These are phyloP conservation scores for Trapa incisa DNA, from an alignment of 345 rosid species.

Conservation along the genomic window DNA sequence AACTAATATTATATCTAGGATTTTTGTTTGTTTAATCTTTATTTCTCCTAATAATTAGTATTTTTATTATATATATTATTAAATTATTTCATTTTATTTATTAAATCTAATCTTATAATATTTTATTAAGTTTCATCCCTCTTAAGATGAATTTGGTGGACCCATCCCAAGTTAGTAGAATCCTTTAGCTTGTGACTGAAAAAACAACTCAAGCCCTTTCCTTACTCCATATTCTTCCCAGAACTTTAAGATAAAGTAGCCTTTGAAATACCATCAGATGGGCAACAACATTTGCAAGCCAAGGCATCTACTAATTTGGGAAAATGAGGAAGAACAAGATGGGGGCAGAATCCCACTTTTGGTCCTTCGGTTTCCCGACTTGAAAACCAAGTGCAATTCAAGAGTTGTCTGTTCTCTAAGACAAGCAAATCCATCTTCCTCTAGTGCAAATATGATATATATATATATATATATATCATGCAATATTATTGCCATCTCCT, in stretches of 20 bases:
- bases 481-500: background rate
- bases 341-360: background rate
- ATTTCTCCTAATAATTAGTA: too few relatives aligned
- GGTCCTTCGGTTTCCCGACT: background rate
- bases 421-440: background rate
- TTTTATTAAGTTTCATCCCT: too few relatives aligned
- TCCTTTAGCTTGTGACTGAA: constrained; percentile 55
- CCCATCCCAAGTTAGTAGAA: constrained; percentile 10
- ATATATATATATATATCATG: background rate
- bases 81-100: too few relatives aligned
- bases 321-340: background rate
- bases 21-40: too few relatives aligned
- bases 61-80: too few relatives aligned
- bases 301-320: background rate
- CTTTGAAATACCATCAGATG: background rate
- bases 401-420: background rate
- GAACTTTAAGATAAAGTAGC: background rate
- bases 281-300: background rate
- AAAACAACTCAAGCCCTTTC: constrained; percentile 47
- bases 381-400: background rate
- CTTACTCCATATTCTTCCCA: constrained; percentile 14
- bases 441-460: background rate
- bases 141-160: too few relatives aligned
- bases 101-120: too few relatives aligned
- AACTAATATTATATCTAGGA: too few relatives aligned